These are phyloP conservation scores for Fusarium sp. DNA, from an alignment of 2,329 filamentous ascomycete genomes.

Conservation along the genomic window DNA sequence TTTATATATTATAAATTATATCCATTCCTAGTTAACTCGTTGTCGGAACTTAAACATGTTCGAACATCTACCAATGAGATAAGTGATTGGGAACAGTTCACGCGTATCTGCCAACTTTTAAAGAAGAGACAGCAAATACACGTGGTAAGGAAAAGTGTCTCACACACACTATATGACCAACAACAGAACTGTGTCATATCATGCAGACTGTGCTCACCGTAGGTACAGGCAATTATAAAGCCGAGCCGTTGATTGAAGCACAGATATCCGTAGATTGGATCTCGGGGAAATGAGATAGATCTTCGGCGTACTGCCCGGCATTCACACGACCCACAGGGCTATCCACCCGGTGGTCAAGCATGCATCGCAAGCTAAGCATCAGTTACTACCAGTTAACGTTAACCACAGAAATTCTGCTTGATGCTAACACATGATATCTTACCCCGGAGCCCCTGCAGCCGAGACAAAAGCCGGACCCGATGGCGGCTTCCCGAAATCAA, in stretches of 20 bases:
- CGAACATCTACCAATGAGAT: no score
- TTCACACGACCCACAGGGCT: slow-evolving; percentile 12
- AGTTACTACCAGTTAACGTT: slow-evolving; percentile 27
- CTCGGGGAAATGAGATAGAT: slow-evolving; percentile 22
- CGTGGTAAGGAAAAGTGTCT: no score
- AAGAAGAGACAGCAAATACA: no score
- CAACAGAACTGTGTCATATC: neutral
- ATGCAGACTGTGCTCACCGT: neutral
- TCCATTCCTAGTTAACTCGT: no score
- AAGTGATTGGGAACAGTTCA: no score
- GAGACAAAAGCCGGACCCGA: slow-evolving; percentile 47
- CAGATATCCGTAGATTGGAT: neutral
- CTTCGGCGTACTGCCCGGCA: slow-evolving; percentile 30
- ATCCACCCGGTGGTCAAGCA: slow-evolving; percentile 14
- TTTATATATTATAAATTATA: no score
- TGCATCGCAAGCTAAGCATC: neutral
- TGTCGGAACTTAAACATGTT: no score
- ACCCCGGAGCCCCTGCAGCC: slow-evolving; percentile 24
- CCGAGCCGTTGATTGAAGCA: slow-evolving; percentile 6
- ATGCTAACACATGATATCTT: slow-evolving; percentile 24
- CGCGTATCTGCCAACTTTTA: no score
- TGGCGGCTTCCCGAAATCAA: slow-evolving; percentile 48
- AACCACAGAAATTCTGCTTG: accelerated
- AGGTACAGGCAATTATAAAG: neutral
- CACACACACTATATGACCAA: no score